Evolutionary conservation across 169 alveolate genomes (phyloP).

Genomic region (Perkinsus olseni): DNA sequence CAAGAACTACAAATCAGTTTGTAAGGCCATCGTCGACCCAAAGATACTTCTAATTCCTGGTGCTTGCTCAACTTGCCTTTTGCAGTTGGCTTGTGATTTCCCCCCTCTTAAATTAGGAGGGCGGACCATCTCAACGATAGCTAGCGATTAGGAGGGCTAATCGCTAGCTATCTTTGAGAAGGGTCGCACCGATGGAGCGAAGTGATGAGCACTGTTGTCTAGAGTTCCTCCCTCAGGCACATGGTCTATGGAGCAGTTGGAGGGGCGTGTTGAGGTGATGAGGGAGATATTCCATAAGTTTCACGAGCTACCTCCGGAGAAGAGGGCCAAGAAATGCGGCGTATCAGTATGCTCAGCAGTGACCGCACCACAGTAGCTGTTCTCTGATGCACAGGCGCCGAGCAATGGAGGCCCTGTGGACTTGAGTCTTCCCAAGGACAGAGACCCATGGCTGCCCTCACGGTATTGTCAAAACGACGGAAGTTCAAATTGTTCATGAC

Average conservation of each 20-base stretch:
- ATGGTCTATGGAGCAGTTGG: not conserved
- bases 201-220: too few relatives aligned
- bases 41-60: too few relatives aligned
- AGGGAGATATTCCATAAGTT: not conserved
- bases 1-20: not conserved
- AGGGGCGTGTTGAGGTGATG: not conserved
- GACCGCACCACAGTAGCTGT: not conserved
- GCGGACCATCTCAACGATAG: too few relatives aligned
- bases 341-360: not conserved
- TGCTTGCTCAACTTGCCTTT: too few relatives aligned
- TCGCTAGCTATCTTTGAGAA: too few relatives aligned
- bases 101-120: too few relatives aligned
- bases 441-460: not conserved
- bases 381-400: not conserved
- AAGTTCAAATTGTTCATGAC: not conserved
- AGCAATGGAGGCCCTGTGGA: not conserved
- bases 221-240: not conserved
- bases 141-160: too few relatives aligned
- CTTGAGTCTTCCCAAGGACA: not conserved
- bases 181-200: too few relatives aligned
- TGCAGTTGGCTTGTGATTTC: too few relatives aligned
- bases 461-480: not conserved
- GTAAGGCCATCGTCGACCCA: not conserved
- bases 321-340: not conserved
- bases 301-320: not conserved